phyloP scores from a whole-genome alignment of 179 eudicot species.

The Silene vulgaris region DNA sequence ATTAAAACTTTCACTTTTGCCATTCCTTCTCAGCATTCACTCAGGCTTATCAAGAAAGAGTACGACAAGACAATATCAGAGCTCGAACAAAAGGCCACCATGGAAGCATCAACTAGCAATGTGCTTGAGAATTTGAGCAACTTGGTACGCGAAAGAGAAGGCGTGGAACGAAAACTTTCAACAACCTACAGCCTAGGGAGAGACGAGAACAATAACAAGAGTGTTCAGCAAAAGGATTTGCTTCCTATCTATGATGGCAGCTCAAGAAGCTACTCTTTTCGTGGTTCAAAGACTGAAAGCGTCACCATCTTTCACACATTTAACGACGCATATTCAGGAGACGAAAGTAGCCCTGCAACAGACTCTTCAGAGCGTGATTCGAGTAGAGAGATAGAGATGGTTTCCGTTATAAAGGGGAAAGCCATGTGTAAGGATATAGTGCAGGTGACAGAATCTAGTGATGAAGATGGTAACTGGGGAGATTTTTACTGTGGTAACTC shows the following conservation, averaged over 20 bases:
- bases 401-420: slow-evolving; percentile 35
- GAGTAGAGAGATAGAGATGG: slow-evolving; percentile 23
- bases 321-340: slow-evolving; percentile 38
- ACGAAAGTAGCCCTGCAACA: slow-evolving; percentile 30
- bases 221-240: slow-evolving; percentile 6
- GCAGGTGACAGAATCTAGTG: slow-evolving; percentile 34
- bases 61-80: slow-evolving; percentile 61
- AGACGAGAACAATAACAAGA: slow-evolving; percentile 43
- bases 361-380: slow-evolving; percentile 24
- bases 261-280: slow-evolving; percentile 56
- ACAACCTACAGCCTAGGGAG: slow-evolving; percentile 81
- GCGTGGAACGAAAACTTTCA: slow-evolving; percentile 64
- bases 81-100: slow-evolving; percentile 55
- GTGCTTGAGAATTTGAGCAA: slow-evolving; percentile 48
- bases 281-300: slow-evolving; percentile 40
- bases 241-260: slow-evolving; percentile 56
- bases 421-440: slow-evolving; percentile 33
- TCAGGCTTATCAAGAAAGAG: slow-evolving; percentile 66
- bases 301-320: slow-evolving; percentile 50
- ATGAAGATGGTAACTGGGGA: slow-evolving; percentile 30
- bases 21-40: slow-evolving; percentile 47
- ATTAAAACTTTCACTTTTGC: background rate
- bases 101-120: slow-evolving; percentile 47
- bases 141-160: slow-evolving; percentile 60
- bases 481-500: slow-evolving; percentile 23